Base-by-base conservation (phyloP, 2,329 filamentous ascomycete species). In the Paradendryphiella salina region DNA sequence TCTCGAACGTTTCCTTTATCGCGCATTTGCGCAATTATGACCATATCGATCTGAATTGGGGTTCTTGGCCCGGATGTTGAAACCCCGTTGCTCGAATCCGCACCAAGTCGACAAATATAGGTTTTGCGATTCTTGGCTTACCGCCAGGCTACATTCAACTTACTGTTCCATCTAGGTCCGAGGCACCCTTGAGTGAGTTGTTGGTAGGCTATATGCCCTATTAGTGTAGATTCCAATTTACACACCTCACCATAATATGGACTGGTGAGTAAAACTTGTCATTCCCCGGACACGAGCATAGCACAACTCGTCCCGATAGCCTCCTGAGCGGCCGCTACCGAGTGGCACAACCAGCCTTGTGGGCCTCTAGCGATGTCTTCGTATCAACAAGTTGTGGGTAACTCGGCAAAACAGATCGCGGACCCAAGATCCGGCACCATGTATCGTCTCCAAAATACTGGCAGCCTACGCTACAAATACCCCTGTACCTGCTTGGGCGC, bases 351-450 rank as follows among this genome's bases (percentile, higher is more conserved):
- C 15, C 23, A 49, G 33, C 48, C 31, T 52, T 28, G 31, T 45
- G 31, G 48, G 20, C 42, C 28, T 34, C 21, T 10, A 13, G 23
- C 36, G 10, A 52, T 20, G 5, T 37, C 11, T 26, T 21, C 36
- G 35, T 37, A 37, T 40, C 32, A 20, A 41, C 42, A 35, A 21
- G 18, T 41, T 41, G 52, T 51, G 43, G 43, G 32, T 46, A 39
- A 39, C 28, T 45, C 46, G 52, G 55, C 46, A 47, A 23, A 28
- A 34, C 46, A 38, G 45, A 23, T 35, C 38, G 35, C 29, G 45
- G 33, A 34, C 23, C 35, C 35, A 47, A 18, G 7, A 21, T 45
- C 28, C 14, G 37, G 26, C 32, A 31, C 14, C 28, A 29, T 38
- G 23, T 50, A 46, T 48, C 40, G 35, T 54, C 41, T 46, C 43